A percentile compares a stretch with the other conserved stretches of the same genome.
These are phyloP conservation scores for Kwoniella bestiolae DNA, from an alignment of 768 basidiomycete species.

Conservation along the genomic window DNA sequence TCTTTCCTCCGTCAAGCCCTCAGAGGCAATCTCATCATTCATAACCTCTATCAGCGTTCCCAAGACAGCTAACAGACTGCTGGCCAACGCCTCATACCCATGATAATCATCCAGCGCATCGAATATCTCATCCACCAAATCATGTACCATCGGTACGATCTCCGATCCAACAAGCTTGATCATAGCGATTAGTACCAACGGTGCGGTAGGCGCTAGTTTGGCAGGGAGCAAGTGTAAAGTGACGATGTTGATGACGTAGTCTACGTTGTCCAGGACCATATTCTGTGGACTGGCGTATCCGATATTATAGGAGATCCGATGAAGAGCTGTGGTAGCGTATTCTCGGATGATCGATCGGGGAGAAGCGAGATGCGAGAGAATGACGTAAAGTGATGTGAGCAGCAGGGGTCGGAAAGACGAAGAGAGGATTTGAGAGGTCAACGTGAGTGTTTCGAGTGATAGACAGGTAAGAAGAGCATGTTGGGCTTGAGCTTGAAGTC, in stretches of 20 bases:
- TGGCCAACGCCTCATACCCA: slow-evolving; percentile 83
- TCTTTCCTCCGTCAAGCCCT: slow-evolving; percentile 30
- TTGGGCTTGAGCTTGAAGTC: slow-evolving; percentile 60
- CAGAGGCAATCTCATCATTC: slow-evolving; percentile 56
- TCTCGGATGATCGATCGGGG: slow-evolving; percentile 68
- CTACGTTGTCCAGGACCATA: slow-evolving; percentile 89
- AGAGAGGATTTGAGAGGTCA: slow-evolving; percentile 72
- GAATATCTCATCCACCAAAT: slow-evolving; percentile 96
- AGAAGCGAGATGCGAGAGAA: slow-evolving; percentile 84
- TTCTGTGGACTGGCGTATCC: slow-evolving; percentile 90
- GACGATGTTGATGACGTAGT: slow-evolving; percentile 90
- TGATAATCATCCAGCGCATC: slow-evolving; percentile 95
- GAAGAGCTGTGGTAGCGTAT: slow-evolving; percentile 75
- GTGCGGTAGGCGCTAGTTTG: slow-evolving; percentile 84
- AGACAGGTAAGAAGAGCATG: slow-evolving; percentile 71
- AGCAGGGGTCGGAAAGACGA: slow-evolving; percentile 73
- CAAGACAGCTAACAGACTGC: slow-evolving; percentile 84
- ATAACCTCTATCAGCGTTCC: slow-evolving; percentile 82
- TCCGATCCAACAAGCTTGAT: slow-evolving; percentile 83
- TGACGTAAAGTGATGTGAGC: slow-evolving; percentile 78
- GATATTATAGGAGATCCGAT: slow-evolving; percentile 70
- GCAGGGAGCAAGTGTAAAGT: slow-evolving; percentile 75
- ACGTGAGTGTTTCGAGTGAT: slow-evolving; percentile 74
- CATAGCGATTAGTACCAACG: slow-evolving; percentile 82
- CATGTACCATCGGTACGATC: slow-evolving; percentile 85